A percentile compares a stretch with the other conserved stretches of the same genome.
phyloP scores from a whole-genome alignment of 2,329 filamentous ascomycete species.

The Hypoxylon sp. region DNA sequence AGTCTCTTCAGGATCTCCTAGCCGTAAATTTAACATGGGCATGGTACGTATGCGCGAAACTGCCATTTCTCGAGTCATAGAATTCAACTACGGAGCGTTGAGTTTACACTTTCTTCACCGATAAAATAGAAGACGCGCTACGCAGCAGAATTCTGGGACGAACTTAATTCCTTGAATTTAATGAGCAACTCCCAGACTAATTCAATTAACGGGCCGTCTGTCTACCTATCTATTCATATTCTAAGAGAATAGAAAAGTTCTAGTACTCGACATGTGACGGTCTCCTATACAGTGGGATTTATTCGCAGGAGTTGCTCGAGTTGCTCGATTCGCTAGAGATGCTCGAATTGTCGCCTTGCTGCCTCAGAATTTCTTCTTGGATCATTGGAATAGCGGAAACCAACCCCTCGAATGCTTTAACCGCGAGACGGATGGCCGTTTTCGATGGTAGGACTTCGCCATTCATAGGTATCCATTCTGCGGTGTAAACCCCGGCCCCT shows the following conservation, averaged over 20 bases:
- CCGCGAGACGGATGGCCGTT: neutral
- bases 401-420: conserved; percentile 7
- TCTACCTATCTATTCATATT: too few species aligned
- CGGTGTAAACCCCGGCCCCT: neutral
- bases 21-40: neutral
- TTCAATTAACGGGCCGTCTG: neutral
- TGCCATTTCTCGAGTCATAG: neutral
- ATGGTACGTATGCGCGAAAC: neutral
- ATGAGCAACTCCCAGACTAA: neutral
- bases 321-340: too few species aligned
- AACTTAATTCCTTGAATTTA: neutral
- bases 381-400: conserved; percentile 6
- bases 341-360: neutral
- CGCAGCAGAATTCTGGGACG: neutral
- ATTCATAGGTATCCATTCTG: neutral
- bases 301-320: neutral
- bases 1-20: neutral
- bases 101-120: neutral
- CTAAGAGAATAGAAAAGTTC: too few species aligned
- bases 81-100: neutral
- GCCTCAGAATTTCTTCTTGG: neutral
- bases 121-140: neutral
- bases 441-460: neutral
- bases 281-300: neutral
- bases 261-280: neutral